A percentile compares a stretch with the other conserved stretches of the same genome.
Evolutionary conservation across 2,329 filamentous ascomycete species (phyloP).

Genomic region (Arachnomyces sp.): DNA sequence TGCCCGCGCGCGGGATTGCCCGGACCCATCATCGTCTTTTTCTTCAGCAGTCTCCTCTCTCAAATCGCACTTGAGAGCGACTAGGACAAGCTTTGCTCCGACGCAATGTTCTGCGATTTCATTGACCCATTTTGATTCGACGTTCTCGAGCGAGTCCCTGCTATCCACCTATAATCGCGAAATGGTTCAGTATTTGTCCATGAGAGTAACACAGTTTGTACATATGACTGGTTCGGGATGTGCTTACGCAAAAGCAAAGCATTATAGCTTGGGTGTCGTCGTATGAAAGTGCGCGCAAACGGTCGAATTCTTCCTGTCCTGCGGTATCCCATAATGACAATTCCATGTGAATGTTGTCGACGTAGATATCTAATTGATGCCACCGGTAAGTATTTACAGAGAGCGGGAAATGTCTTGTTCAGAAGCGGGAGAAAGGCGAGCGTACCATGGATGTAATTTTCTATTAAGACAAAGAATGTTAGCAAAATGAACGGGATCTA

Average conservation of each 20-base stretch:
- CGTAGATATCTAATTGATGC: conserved; percentile 72
- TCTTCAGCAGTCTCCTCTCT: conserved; percentile 66
- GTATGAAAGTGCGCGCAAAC: conserved; percentile 89
- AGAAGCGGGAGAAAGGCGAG: conserved; percentile 5
- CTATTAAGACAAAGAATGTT: conserved; percentile 33
- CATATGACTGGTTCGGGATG: background rate
- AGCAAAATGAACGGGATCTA: background rate
- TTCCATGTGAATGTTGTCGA: conserved; percentile 94
- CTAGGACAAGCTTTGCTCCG: conserved; percentile 86
- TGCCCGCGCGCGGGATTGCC: conserved; percentile 29
- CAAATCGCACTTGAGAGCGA: conserved; percentile 94
- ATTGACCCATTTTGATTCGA: conserved; percentile 96
- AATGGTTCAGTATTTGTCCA: conserved; percentile 2
- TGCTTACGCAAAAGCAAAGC: conserved; percentile 80
- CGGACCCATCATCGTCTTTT: conserved; percentile 50
- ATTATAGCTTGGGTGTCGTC: conserved; percentile 98
- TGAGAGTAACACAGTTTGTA: too few relatives aligned
- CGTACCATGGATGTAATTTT: conserved; percentile 96
- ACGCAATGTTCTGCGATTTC: conserved; percentile 98
- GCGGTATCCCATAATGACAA: conserved; percentile 97
- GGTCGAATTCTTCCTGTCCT: conserved; percentile 97
- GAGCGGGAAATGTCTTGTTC: conserved; percentile 1
- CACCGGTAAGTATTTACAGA: conserved; percentile 15
- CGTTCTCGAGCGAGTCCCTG: conserved; percentile 93
- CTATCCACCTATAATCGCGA: conserved; percentile 61